Evolutionary conservation across 306 rosid genomes (phyloP), one percentile per base, ranked within the genome.

Genomic region (Sesbania bispinosa): DNA sequence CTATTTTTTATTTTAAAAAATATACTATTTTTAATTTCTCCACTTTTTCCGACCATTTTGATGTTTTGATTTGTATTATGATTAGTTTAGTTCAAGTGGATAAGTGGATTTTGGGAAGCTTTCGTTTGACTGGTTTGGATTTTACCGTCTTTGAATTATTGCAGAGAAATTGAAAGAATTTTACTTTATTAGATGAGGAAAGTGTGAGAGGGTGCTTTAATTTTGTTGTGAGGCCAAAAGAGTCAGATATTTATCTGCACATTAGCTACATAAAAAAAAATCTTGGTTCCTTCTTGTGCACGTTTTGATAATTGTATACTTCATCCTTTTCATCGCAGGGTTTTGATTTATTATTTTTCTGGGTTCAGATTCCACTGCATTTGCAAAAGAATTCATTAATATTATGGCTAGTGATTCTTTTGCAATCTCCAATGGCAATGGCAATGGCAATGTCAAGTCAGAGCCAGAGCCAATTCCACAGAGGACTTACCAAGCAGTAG

Each of bases 401-500:
- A 58, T 53, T 20, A 94, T 89, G 99, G 88, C 93, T 30, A 52
- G 82, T 60, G 87, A 86, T 78, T 76, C 80, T 38, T 74, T 81
- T 75, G 77, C 38, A 13, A 71, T 62, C 42, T 29, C 85, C 14
- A 87, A 85, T 36, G 69, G 63, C 10, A n/a, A 43, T 18, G 45
- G 33, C 50, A 46, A 19, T 38, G 92, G 84, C 21, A 85, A 62
- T 76, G 80, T 67, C 18, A 88, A 73, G 46, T 63, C 83, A 21
- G 84, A 36, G 46, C 67, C 83, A 21, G 84, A 36, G 13, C 75
- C 84, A 24, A 77, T 64, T 77, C 88, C 77, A 2, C 89, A 30
- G 73, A 89, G 99, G 88, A 83, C 86, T 59, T 94, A 86, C 83
- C 97, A 91, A 86, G 96, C 89, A 51, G 92, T 94, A 7, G 99